Conservation (phyloP, 768 basidiomycete species). For the Lactifluus volemus region DNA sequence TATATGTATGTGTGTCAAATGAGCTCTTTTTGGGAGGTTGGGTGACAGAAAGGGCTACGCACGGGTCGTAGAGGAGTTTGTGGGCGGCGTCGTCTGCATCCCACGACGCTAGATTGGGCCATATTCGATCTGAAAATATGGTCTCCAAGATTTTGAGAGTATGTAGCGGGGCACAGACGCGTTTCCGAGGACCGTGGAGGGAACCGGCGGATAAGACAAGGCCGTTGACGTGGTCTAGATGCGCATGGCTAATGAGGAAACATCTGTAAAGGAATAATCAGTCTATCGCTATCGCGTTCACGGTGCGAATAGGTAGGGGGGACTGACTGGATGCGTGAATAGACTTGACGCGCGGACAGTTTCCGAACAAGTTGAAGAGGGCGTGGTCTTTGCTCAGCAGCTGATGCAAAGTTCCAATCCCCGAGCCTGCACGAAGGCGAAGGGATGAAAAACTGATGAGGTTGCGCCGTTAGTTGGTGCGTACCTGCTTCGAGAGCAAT, state of each 20-base stretch:
- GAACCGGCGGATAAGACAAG: constrained; percentile 82
- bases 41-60: constrained; percentile 25
- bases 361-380: constrained; percentile 52
- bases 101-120: constrained; percentile 81
- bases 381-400: constrained; percentile 49
- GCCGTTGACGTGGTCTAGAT: constrained; percentile 83
- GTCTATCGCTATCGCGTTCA: neutral
- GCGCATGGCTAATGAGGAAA: constrained; percentile 82
- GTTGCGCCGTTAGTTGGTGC: constrained; percentile 17
- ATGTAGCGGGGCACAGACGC: constrained; percentile 50
- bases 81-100: constrained; percentile 50
- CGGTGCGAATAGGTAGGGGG: too few relatives aligned
- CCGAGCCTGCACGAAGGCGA: constrained; percentile 51
- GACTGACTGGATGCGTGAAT: constrained; percentile 43
- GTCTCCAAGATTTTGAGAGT: constrained; percentile 61
- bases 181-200: constrained; percentile 49
- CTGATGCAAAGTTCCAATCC: constrained; percentile 63
- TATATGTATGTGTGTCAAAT: neutral
- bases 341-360: constrained; percentile 37
- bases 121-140: constrained; percentile 69
- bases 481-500: constrained; percentile 83
- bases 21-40: neutral
- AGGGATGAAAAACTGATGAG: too few relatives aligned
- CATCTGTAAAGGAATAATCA: constrained; percentile 39
- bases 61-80: constrained; percentile 60